These are phyloP conservation scores for Phytopythium boreale DNA, from an alignment of 352 stramenopile species.

Conservation along the genomic window DNA sequence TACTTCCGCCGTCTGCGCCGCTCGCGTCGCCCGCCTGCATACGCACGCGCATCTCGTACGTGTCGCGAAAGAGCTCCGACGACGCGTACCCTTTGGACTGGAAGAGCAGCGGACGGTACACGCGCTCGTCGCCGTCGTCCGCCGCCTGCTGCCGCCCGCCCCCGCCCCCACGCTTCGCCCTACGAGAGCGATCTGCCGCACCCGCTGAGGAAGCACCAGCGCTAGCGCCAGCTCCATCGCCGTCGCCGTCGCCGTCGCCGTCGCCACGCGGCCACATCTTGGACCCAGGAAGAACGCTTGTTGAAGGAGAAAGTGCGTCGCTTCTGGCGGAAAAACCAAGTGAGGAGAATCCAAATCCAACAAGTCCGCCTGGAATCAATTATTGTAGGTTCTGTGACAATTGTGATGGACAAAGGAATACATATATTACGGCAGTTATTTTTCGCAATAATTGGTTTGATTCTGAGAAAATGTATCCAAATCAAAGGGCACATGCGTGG, in stretches of 20 bases:
- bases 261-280: background rate
- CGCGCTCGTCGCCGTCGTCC: constrained; percentile 27
- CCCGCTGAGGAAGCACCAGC: background rate
- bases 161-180: background rate
- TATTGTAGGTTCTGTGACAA: too few species aligned
- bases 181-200: background rate
- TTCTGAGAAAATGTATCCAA: background rate
- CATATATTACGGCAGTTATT: too few species aligned
- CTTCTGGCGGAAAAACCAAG: background rate
- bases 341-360: too few species aligned
- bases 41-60: constrained; percentile 73
- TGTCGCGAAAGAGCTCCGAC: constrained; percentile 77
- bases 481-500: background rate
- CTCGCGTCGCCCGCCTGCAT: constrained; percentile 20
- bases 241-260: background rate
- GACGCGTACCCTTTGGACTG: constrained; percentile 76
- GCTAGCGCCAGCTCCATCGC: too few species aligned
- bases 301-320: constrained; percentile 1
- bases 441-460: too few species aligned
- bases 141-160: constrained; percentile 6
- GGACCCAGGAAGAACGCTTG: background rate
- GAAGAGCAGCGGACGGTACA: constrained; percentile 83
- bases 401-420: too few species aligned
- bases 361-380: too few species aligned
- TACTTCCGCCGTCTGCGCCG: background rate